Conservation (phyloP, 1,284 basidiomycete genomes). For the Neonothopanus nambi region DNA sequence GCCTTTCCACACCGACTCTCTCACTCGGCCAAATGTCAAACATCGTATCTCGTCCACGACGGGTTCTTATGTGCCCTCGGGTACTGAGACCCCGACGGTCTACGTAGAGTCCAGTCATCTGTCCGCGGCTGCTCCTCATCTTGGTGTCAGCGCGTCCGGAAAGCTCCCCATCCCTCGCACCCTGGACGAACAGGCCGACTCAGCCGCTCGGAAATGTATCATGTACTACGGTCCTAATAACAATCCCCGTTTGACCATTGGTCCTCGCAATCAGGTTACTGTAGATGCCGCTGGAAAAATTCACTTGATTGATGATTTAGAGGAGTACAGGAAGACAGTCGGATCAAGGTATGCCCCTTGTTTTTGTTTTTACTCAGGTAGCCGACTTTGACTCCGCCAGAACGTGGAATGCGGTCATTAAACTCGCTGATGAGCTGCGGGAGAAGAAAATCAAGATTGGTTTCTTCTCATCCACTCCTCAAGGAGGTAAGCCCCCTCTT, state of each 20-base stretch:
- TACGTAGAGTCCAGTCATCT: constrained; percentile 38
- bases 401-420: constrained; percentile 77
- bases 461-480: constrained; percentile 89
- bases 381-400: constrained; percentile 24
- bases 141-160: constrained; percentile 49
- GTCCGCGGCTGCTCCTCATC: constrained; percentile 35
- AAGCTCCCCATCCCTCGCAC: constrained; percentile 73
- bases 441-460: constrained; percentile 83
- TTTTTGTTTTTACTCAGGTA: not conserved
- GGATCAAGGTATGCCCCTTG: constrained; percentile 42
- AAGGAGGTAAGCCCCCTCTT: constrained; percentile 61
- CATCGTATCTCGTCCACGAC: constrained; percentile 77
- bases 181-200: constrained; percentile 80
- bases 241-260: constrained; percentile 78
- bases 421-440: constrained; percentile 78
- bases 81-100: constrained; percentile 70
- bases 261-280: constrained; percentile 76
- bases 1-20: constrained; percentile 73
- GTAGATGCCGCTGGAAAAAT: constrained; percentile 81
- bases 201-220: constrained; percentile 77
- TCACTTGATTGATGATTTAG: constrained; percentile 75
- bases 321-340: constrained; percentile 68
- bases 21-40: constrained; percentile 73
- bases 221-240: constrained; percentile 81
- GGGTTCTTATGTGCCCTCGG: constrained; percentile 72